These are phyloP conservation scores for Kodamaea plutei DNA, from an alignment of 1,139 yeast species.

Conservation along the genomic window DNA sequence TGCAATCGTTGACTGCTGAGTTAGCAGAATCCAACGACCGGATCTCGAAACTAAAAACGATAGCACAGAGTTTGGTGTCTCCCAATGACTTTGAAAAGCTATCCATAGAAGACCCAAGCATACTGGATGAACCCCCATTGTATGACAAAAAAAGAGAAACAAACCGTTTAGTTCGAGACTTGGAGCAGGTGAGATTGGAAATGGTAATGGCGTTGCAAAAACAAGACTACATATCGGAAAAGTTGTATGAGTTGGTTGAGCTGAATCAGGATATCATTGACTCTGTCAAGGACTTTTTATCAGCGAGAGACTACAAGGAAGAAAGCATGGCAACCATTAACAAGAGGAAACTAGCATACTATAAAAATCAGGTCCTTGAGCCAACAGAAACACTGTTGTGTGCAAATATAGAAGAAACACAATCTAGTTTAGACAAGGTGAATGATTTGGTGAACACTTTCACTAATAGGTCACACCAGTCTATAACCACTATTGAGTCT, in stretches of 20 bases:
- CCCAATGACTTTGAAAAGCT: slow-evolving; percentile 16
- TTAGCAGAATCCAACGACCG: slow-evolving; percentile 20
- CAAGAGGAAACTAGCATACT: slow-evolving; percentile 8
- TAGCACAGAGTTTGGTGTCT: slow-evolving; percentile 20
- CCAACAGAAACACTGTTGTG: slow-evolving; percentile 13
- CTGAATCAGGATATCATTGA: slow-evolving; percentile 40
- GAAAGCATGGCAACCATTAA: slow-evolving; percentile 2
- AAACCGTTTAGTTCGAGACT: slow-evolving; percentile 16
- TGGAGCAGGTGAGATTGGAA: slow-evolving; percentile 34
- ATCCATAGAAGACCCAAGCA: slow-evolving; percentile 1
- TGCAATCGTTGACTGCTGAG: slow-evolving; percentile 19
- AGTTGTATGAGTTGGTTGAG: slow-evolving; percentile 30
- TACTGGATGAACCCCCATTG: no score
- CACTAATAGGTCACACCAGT: slow-evolving; percentile 7
- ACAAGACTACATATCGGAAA: slow-evolving; percentile 35
- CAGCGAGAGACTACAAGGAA: slow-evolving; percentile 17
- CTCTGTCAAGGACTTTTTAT: slow-evolving; percentile 37
- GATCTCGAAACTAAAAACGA: slow-evolving; percentile 18
- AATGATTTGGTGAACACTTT: slow-evolving; percentile 6
- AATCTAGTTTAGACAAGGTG: slow-evolving; percentile 9
- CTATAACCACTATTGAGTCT: slow-evolving; percentile 9
- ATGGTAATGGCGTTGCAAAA: slow-evolving; percentile 43
- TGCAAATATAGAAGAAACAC: slow-evolving; percentile 7
- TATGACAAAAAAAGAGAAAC: slow-evolving; percentile 10
- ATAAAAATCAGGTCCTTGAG: slow-evolving; percentile 7